Conservation (phyloP, 208 protist species). For the Leishmania braziliensis region DNA sequence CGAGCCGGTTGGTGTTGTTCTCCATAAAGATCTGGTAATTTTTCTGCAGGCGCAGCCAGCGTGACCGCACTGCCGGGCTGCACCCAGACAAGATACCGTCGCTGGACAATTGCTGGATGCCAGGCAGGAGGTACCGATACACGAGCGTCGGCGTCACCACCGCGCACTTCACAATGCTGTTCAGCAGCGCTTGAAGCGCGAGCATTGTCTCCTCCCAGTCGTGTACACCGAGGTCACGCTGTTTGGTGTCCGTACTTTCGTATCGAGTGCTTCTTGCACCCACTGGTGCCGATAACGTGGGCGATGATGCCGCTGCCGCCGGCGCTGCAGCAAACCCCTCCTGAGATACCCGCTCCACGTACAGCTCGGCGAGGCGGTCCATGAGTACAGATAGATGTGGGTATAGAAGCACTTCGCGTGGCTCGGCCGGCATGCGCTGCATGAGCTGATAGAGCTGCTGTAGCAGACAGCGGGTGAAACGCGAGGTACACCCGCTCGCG, state of each 20-base stretch:
- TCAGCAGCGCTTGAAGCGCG: slow-evolving; percentile 43
- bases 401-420: slow-evolving; percentile 66
- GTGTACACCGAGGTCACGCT: slow-evolving; percentile 3
- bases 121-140: slow-evolving; percentile 51
- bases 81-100: slow-evolving; percentile 27
- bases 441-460: slow-evolving; percentile 58
- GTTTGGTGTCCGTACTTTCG: neutral
- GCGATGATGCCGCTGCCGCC: neutral
- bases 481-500: slow-evolving; percentile 47
- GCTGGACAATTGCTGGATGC: slow-evolving; percentile 44
- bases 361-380: slow-evolving; percentile 45
- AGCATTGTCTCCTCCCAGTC: slow-evolving; percentile 52
- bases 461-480: slow-evolving; percentile 43
- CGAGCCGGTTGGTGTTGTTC: slow-evolving; percentile 35
- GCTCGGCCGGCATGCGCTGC: slow-evolving; percentile 64
- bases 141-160: slow-evolving; percentile 71
- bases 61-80: slow-evolving; percentile 39
- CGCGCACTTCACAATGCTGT: slow-evolving; percentile 52
- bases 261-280: too few species aligned
- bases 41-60: slow-evolving; percentile 46
- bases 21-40: slow-evolving; percentile 50
- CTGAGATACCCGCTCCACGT: slow-evolving; percentile 22
- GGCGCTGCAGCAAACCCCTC: neutral
- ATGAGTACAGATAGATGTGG: slow-evolving; percentile 57
- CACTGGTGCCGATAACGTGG: neutral